A percentile compares a stretch with the other conserved stretches of the same genome.
phyloP scores from a whole-genome alignment of 257 asterid species.

The Solanum piurae region DNA sequence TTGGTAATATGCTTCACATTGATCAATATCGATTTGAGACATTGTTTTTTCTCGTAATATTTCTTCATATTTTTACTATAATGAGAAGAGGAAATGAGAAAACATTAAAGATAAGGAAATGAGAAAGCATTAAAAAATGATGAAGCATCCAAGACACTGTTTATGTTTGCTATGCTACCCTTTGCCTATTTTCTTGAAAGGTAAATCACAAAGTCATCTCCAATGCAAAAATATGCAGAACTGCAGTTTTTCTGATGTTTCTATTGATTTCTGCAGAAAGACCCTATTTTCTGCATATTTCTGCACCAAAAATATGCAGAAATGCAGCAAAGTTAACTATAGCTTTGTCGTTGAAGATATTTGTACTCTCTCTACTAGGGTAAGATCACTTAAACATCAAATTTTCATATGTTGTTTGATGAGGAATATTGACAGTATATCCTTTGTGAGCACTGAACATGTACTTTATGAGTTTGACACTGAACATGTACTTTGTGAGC shows the following conservation, averaged over 20 bases:
- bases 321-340: slow-evolving; percentile 43
- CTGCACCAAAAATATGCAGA: too few relatives aligned
- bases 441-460: slow-evolving; percentile 11
- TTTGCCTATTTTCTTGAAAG: slow-evolving; percentile 66
- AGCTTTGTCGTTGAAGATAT: slow-evolving; percentile 39
- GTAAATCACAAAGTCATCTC: slow-evolving; percentile 8
- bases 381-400: slow-evolving; percentile 2
- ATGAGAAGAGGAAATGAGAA: too few relatives aligned
- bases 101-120: too few relatives aligned
- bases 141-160: too few relatives aligned
- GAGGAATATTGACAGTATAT: background rate
- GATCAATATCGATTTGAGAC: too few relatives aligned
- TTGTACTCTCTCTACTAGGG: slow-evolving; percentile 55
- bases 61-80: too few relatives aligned
- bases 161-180: slow-evolving; percentile 22
- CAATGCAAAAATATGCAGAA: background rate
- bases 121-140: too few relatives aligned
- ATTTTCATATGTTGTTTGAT: background rate
- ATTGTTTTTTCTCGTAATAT: too few relatives aligned
- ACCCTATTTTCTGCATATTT: background rate
- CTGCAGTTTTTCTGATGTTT: background rate
- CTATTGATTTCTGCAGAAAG: slow-evolving; percentile 31
- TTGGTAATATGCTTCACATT: too few relatives aligned
- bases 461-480: slow-evolving; percentile 30
- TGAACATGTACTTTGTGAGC: slow-evolving; percentile 65